phyloP scores from a whole-genome alignment of 768 basidiomycete species.

The Mycena leptocephala region DNA sequence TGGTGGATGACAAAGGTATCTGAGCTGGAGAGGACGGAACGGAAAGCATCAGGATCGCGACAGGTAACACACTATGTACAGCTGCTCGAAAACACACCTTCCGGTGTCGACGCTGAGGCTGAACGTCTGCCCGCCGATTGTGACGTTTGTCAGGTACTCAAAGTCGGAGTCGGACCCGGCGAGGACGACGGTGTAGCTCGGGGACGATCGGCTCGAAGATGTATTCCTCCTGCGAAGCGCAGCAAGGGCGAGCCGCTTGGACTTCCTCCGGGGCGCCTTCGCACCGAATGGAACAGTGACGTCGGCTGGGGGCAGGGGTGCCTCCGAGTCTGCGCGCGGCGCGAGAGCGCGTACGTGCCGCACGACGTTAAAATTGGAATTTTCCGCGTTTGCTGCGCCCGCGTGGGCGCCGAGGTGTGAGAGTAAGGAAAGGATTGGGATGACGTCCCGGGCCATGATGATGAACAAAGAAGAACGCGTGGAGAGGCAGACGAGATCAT shows the following conservation, averaged over 20 bases:
- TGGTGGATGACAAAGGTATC: not conserved
- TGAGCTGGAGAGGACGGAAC: constrained; percentile 19
- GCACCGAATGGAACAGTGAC: not conserved
- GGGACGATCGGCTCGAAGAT: not conserved
- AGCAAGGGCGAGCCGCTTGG: constrained; percentile 10
- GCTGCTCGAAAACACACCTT: constrained; percentile 12
- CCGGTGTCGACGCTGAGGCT: constrained; percentile 35
- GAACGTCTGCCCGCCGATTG: constrained; percentile 31
- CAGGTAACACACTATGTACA: not conserved
- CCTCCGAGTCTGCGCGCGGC: not conserved
- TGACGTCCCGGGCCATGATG: constrained; percentile 4
- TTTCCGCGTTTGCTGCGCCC: not conserved
- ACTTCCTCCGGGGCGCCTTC: constrained; percentile 1
- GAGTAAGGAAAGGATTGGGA: constrained; percentile 9
- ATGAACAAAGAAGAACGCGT: constrained; percentile 4
- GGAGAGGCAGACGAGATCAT: not conserved
- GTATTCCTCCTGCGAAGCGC: constrained; percentile 4
- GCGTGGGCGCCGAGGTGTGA: not conserved
- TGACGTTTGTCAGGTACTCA: constrained; percentile 33
- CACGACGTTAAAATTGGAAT: not conserved
- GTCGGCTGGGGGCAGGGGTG: not conserved
- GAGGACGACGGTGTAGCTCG: not conserved
- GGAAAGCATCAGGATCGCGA: constrained; percentile 32
- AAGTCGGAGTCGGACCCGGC: constrained; percentile 29
- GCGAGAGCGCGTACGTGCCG: constrained; percentile 3